phyloP scores from a whole-genome alignment of 352 stramenopile species.

The Phytophthora niederhauseri region DNA sequence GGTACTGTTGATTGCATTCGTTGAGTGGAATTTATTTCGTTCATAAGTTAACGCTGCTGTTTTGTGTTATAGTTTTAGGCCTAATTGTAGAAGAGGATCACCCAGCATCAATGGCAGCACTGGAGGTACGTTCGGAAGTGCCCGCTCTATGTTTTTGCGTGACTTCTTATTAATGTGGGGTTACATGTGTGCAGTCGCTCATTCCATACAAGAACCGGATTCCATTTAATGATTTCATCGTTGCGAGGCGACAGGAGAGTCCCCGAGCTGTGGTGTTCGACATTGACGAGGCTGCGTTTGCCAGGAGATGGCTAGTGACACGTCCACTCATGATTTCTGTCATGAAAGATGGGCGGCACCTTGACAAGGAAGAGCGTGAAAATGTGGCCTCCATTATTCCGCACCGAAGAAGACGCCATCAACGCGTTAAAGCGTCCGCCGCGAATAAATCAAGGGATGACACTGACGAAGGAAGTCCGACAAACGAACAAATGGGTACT shows the following conservation, averaged over 20 bases:
- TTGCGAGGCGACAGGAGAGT: constrained; percentile 32
- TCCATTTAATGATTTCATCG: constrained; percentile 65
- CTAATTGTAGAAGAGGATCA: constrained; percentile 62
- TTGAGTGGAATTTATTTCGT: constrained; percentile 19
- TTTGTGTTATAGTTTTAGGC: constrained; percentile 41
- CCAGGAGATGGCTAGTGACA: constrained; percentile 46
- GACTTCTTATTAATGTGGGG: not conserved
- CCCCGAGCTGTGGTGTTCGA: constrained; percentile 54
- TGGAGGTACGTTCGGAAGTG: constrained; percentile 25
- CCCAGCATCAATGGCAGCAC: constrained; percentile 36
- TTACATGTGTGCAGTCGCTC: constrained; percentile 29
- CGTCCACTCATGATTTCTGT: constrained; percentile 53
- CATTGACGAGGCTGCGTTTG: constrained; percentile 53
- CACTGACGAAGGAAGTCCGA: constrained; percentile 12
- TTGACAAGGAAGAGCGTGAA: constrained; percentile 47
- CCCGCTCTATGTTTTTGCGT: not conserved
- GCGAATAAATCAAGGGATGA: constrained; percentile 9
- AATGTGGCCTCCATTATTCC: constrained; percentile 30
- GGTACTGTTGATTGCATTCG: constrained; percentile 30
- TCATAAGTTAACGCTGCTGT: constrained; percentile 11
- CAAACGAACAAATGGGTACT: not conserved
- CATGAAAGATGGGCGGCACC: constrained; percentile 49
- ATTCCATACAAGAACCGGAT: constrained; percentile 54
- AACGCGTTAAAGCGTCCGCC: constrained; percentile 2
- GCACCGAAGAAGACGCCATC: constrained; percentile 16